Evolutionary conservation across 202 grass and related monocot genomes (phyloP).

Genomic region (Bolboschoenoplectus hybrid): DNA sequence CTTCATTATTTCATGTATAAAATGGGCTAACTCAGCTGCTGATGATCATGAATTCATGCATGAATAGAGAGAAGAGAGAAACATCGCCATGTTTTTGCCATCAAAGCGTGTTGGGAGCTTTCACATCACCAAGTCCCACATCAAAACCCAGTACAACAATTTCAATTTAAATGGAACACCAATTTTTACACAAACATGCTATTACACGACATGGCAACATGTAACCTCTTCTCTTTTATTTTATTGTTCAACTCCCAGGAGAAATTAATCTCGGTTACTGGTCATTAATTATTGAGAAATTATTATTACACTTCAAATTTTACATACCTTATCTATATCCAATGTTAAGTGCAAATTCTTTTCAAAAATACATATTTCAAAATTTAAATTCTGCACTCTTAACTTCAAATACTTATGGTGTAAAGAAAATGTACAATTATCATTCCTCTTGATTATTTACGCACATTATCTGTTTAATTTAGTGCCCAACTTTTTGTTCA

Average conservation of each 20-base stretch:
- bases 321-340: too few relatives aligned
- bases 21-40: neutral
- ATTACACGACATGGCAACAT: neutral
- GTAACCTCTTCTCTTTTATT: neutral
- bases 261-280: too few relatives aligned
- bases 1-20: neutral
- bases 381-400: too few relatives aligned
- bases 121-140: neutral
- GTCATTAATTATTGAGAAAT: too few relatives aligned
- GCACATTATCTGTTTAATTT: too few relatives aligned
- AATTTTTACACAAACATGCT: neutral
- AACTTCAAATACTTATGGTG: too few relatives aligned
- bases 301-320: too few relatives aligned
- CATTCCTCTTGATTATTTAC: too few relatives aligned
- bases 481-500: too few relatives aligned
- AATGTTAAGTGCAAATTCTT: too few relatives aligned
- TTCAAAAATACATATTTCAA: too few relatives aligned
- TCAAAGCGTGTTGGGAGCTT: neutral
- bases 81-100: conserved; percentile 14
- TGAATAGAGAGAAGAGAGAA: neutral
- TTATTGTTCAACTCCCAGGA: neutral
- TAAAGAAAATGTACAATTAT: too few relatives aligned
- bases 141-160: neutral
- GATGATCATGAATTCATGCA: neutral
- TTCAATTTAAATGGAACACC: neutral